Evolutionary conservation across 495 filamentous ascomycete genomes (phyloP), one percentile per base, ranked within the genome.

Genomic region (Podospora sp.): DNA sequence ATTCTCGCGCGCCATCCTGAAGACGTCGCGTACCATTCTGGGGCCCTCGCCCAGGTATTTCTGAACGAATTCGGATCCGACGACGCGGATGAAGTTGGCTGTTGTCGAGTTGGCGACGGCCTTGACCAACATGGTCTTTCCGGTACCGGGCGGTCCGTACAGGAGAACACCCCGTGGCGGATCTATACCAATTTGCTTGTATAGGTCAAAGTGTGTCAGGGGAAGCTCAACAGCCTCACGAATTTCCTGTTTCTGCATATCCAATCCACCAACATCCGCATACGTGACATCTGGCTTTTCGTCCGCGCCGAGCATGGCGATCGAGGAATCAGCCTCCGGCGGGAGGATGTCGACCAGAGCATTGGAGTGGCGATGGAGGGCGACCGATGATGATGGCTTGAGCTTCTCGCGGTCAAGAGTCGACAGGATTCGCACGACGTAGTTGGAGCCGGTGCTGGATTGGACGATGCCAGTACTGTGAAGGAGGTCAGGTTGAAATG

Each of bases 161-260:
- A 99, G 87, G 40, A 99, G 84, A 40, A 99, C 95, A 78, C 95
- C 95, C 65, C 96, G 92, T 46, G 95, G 95, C 29, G 96, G 95
- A 76, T 98, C 95, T 76, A 99, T 99, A 79, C 94, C 92, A 66
- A 97, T 97, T 80, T 97, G 94, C 81, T 91, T 94, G 84, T 99
- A 99, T 14, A 99, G 89, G 77, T 98, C 94, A 76, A 97, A 97
- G 77, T 98, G 96, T 26, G 94, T 97, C 68, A 99, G 82, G 11
- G 95, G 95, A 66, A 99, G 82, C 82, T 99, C 95, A 65, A 99
- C 95, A 20, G 95, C 95, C 79, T 99, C 95, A 62, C 96, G 86
- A 61, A 99, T 99, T 78, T 99, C 95, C 80, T 99, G 95, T 83
- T 99, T 99, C 81, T 99, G 95, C 95, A 99, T 99, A 77, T 99